Percentiles rank a stretch among this genome's conserved stretches.
Evolutionary conservation across 164 flowering plant species (phyloP).

Genomic region (Chimonanthus salicifolius): DNA sequence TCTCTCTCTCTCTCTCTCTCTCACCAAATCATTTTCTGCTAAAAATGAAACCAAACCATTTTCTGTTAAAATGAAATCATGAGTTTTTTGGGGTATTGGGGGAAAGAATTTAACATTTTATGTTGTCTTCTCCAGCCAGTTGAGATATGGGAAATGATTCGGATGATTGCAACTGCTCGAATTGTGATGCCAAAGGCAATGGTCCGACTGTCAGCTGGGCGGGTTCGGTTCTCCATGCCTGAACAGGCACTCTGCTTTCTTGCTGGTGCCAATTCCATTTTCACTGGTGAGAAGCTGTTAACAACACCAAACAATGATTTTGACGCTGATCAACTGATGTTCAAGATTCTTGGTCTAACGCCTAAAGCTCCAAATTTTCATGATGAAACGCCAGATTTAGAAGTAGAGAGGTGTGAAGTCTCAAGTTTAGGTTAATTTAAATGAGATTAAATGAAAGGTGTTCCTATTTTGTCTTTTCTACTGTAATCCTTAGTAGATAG

Average conservation of each 20-base stretch:
- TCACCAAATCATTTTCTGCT: neutral
- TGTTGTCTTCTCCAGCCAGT: slow-evolving; percentile 61
- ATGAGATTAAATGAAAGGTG: neutral
- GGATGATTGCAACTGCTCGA: slow-evolving; percentile 95
- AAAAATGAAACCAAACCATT: neutral
- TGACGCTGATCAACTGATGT: slow-evolving; percentile 89
- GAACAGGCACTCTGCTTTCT: slow-evolving; percentile 97
- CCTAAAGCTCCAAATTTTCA: slow-evolving; percentile 80
- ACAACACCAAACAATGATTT: slow-evolving; percentile 94
- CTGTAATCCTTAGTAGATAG: neutral
- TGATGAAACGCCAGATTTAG: slow-evolving; percentile 29
- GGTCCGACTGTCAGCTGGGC: slow-evolving; percentile 95
- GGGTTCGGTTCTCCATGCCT: slow-evolving; percentile 84
- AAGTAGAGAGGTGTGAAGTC: slow-evolving; percentile 40
- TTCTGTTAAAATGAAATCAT: neutral
- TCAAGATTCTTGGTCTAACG: slow-evolving; percentile 76
- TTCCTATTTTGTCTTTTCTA: neutral
- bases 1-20: no score
- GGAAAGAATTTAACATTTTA: neutral
- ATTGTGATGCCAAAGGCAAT: slow-evolving; percentile 96
- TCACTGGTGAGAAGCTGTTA: slow-evolving; percentile 91
- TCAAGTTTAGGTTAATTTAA: slow-evolving; percentile 28
- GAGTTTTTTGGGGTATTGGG: neutral
- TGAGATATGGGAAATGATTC: slow-evolving; percentile 98
- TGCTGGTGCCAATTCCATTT: slow-evolving; percentile 97